Evolutionary conservation across 257 asterid genomes (phyloP), one percentile per base, ranked within the genome.

Genomic region (Datura wrightii): DNA sequence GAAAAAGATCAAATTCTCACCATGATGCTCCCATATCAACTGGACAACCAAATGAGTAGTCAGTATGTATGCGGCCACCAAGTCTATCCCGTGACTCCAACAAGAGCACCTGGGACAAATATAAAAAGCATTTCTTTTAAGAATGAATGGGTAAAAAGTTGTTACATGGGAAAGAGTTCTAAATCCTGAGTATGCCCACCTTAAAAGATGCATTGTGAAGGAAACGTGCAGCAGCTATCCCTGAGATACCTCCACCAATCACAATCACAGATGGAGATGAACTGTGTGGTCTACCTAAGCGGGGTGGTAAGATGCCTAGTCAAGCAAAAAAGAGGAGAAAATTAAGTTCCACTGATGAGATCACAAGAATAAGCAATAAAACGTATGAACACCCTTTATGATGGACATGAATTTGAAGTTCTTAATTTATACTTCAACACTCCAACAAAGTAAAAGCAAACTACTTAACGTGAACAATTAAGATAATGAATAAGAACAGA

Each of bases 11-110:
- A 50, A 31, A 18, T 3, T 69, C 8, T 74, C 90, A 85, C 99
- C 99, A 97, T 90, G 99, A 97, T 83, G 99, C 99, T 85, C 99
- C 99, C 98, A 97, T 95, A 86, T 97, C 99, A 71, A 97, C 89
- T 24, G 99, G 98, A 89, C 97, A 97, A 79, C 98, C 99, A 87
- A 97, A 95, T 13, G 99, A 91, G 91, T 95, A 92, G 84, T 97
- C 98, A 19, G 99, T 97, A 84, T 83, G 93, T 86, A 97, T 95
- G 82, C 99, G 97, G 37, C 99, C 99, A 42, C 98, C 99, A 79
- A 97, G 90, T 91, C 98, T 91, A 85, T 93, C 96, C 80, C 94
- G 97, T 1, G 99, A 94, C 86, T 97, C 99, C 94, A 97, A 88
- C 84, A 97, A 90, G 83, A 89, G 86, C 87, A 97, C 98, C 99